phyloP scores from a whole-genome alignment of 768 basidiomycete species.

The Nevesoporus exiguus region DNA sequence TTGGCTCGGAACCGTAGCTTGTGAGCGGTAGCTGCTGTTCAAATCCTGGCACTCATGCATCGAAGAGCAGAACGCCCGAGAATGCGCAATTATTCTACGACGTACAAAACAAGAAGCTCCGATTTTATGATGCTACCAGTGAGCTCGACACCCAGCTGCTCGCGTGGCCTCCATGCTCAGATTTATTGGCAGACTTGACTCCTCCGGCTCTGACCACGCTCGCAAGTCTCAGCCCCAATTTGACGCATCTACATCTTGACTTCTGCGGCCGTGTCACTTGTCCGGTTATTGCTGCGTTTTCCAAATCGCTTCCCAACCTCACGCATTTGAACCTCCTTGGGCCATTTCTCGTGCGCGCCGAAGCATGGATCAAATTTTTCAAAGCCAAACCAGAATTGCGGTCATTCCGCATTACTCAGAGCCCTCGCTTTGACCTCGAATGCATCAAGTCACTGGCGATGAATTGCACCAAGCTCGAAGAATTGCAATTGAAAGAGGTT shows the following conservation, averaged over 20 bases:
- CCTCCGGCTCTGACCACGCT: conserved; percentile 68
- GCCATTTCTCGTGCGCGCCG: conserved; percentile 76
- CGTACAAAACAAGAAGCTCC: conserved; percentile 58
- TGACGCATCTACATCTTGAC: conserved; percentile 76
- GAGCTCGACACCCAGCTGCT: conserved; percentile 28
- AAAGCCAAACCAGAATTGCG: conserved; percentile 56
- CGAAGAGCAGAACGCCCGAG: conserved; percentile 56
- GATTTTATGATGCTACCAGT: conserved; percentile 90
- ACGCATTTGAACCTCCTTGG: conserved; percentile 77
- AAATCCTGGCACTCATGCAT: background rate
- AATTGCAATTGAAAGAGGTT: conserved; percentile 76
- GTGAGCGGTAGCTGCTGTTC: conserved; percentile 44
- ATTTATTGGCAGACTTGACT: conserved; percentile 52
- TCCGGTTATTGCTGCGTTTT: conserved; percentile 55
- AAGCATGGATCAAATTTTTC: conserved; percentile 77
- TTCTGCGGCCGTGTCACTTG: conserved; percentile 82
- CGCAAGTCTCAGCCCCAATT: conserved; percentile 77
- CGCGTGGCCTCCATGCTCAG: background rate
- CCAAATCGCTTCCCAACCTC: conserved; percentile 60
- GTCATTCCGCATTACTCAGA: conserved; percentile 78
- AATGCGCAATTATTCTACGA: conserved; percentile 87
- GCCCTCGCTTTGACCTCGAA: conserved; percentile 76
- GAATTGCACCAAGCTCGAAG: conserved; percentile 50
- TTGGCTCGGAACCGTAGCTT: conserved; percentile 77
- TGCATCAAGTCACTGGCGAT: conserved; percentile 59